Evolutionary conservation across 2,329 filamentous ascomycete genomes (phyloP), one percentile per base, ranked within the genome.

Genomic region (Alternaria arbusti): DNA sequence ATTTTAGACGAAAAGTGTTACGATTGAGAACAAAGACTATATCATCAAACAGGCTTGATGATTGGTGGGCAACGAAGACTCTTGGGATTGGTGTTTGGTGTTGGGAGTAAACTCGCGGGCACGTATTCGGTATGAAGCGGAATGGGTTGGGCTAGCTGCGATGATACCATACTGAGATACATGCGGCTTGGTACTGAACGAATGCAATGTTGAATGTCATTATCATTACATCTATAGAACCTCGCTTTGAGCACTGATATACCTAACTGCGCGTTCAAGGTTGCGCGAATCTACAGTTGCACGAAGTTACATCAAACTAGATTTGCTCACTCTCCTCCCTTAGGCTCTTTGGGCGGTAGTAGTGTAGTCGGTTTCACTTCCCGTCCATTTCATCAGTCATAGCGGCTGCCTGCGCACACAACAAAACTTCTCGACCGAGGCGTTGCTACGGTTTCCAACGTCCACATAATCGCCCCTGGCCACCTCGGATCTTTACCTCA

Each of bases 1-100:
- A 36, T n/a, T 10, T n/a, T 68, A 85, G 84, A 86, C 84, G 20
- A 85, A 85, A 77, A 85, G 83, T 74, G 84, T 85, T 2, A 85
- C 84, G 12, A 81, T 86, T 23, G 84, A 86, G 67, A 86, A 86
- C 69, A 80, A 81, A 65, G 82, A 86, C 57, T 86, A 85, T 64
- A 69, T 79, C 22, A 70, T 64, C 15, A 67, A 63, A 17, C 61
- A 65, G 22, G 70, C 70, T 40, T 76, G 26, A 59, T 45, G 25
- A 9, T 20, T 22, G 28, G 22, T 64, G n/a, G 23, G 20, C 13
- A 40, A 23, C 12, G 44, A 40, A 46, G 9, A 20, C 50, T 60
- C 13, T 56, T 32, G 13, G 6, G 47, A 28, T 56, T 50, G 61
- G 57, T 44, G 57, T 60, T 63, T 56, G 57, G 51, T 20, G 54